Percentiles rank a stretch among this genome's conserved stretches.
phyloP scores from a whole-genome alignment of 2,329 filamentous ascomycete species.

The Exserohilum rostratum region DNA sequence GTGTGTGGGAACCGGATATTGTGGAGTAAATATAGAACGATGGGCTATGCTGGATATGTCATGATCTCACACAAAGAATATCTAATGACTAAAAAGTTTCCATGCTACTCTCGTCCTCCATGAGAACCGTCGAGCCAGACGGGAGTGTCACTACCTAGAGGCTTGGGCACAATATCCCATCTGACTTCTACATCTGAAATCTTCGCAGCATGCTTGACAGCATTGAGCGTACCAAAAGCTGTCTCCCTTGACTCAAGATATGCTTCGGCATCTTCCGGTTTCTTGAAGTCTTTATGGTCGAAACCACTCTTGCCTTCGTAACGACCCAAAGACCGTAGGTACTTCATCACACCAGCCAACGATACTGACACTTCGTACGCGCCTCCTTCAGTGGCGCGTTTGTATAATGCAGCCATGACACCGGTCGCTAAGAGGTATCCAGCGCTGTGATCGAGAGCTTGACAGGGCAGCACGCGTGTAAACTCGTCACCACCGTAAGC shows the following conservation, averaged over 20 bases:
- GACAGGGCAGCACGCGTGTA: constrained; percentile 57
- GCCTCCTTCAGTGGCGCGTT: constrained; percentile 53
- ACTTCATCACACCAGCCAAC: constrained; percentile 62
- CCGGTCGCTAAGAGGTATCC: constrained; percentile 63
- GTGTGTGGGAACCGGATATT: background rate
- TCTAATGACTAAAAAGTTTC: background rate
- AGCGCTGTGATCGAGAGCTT: constrained; percentile 62
- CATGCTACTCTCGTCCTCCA: background rate
- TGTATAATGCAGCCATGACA: constrained; percentile 59
- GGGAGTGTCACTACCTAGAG: constrained; percentile 55
- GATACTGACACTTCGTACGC: constrained; percentile 62
- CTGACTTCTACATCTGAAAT: constrained; percentile 56
- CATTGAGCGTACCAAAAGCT: constrained; percentile 55
- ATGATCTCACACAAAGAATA: no score
- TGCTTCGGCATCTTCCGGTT: constrained; percentile 36
- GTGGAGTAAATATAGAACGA: background rate
- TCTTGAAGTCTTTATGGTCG: constrained; percentile 40
- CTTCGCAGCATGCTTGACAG: constrained; percentile 56
- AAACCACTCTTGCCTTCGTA: constrained; percentile 56
- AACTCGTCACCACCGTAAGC: constrained; percentile 49
- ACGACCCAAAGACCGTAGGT: constrained; percentile 62
- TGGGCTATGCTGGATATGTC: background rate
- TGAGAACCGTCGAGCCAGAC: constrained; percentile 40
- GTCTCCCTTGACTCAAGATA: constrained; percentile 56
- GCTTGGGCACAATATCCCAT: constrained; percentile 60